These are phyloP conservation scores for Chlorella sp. DNA, from an alignment of 139 green algal genomes.

Conservation along the genomic window DNA sequence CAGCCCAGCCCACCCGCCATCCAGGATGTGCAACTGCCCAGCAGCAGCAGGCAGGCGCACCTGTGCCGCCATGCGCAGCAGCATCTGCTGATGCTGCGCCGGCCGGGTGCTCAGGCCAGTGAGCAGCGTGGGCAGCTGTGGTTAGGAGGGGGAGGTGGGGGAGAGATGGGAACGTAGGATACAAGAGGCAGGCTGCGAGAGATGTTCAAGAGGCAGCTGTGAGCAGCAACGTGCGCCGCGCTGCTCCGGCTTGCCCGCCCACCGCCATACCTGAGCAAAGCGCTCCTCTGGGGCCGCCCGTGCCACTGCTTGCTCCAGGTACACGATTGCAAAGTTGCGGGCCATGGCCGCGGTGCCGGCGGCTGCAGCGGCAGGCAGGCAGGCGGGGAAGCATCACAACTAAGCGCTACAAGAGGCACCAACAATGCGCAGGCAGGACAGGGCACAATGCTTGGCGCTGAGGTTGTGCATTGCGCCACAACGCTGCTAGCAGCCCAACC, in stretches of 20 bases:
- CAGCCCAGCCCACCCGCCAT: too few species aligned
- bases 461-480: not conserved
- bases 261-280: slow-evolving; percentile 19
- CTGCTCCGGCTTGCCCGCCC: too few species aligned
- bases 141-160: not conserved
- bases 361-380: not conserved
- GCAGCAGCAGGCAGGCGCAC: slow-evolving; percentile 4
- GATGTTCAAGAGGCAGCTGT: not conserved
- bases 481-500: too few species aligned
- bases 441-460: too few species aligned
- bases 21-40: too few species aligned
- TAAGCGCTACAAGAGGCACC: too few species aligned
- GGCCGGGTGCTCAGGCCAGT: slow-evolving; percentile 46
- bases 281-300: slow-evolving; percentile 53
- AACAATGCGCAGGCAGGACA: too few species aligned
- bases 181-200: not conserved
- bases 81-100: slow-evolving; percentile 66
- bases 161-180: too few species aligned
- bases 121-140: slow-evolving; percentile 71
- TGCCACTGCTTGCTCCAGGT: slow-evolving; percentile 79
- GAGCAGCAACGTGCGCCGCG: too few species aligned
- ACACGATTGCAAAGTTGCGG: slow-evolving; percentile 87
- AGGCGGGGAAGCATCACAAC: too few species aligned
- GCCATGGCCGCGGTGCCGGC: slow-evolving; percentile 25
- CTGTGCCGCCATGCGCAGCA: slow-evolving; percentile 66